Percentiles rank a stretch among this genome's conserved stretches.
phyloP scores from a whole-genome alignment of 176 grass and related monocot genomes.

The Phoenix dactylifera region DNA sequence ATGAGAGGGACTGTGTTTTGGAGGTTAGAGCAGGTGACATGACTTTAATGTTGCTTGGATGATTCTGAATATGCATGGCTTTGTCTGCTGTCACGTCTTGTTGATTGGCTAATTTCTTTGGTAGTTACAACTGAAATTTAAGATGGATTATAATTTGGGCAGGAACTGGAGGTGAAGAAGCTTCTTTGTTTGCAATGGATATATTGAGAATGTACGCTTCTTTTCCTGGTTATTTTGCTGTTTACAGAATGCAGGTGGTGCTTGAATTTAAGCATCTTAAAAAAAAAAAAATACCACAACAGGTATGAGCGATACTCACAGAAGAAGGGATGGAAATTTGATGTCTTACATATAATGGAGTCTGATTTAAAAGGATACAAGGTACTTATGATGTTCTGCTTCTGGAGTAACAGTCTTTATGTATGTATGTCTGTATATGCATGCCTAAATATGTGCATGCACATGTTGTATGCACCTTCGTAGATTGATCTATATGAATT shows the following conservation, averaged over 20 bases:
- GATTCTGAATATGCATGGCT: not conserved
- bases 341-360: constrained; percentile 71
- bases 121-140: not conserved
- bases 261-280: too few species aligned
- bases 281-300: not conserved
- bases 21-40: constrained; percentile 82
- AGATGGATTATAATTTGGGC: constrained; percentile 11
- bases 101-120: not conserved
- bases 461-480: too few species aligned
- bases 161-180: constrained; percentile 96
- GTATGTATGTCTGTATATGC: too few species aligned
- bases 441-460: too few species aligned
- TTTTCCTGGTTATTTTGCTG: not conserved
- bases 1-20: constrained; percentile 75
- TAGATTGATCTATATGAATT: too few species aligned
- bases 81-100: not conserved
- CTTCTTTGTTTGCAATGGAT: constrained; percentile 93
- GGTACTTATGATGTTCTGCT: constrained; percentile 22
- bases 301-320: constrained; percentile 86
- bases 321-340: constrained; percentile 91
- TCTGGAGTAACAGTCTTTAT: too few species aligned
- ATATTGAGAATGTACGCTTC: constrained; percentile 75
- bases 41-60: not conserved
- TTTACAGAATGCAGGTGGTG: not conserved
- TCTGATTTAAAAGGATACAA: constrained; percentile 92